Base-by-base conservation (phyloP, 1,284 basidiomycete genomes). In the Inonotus hispidus region DNA sequence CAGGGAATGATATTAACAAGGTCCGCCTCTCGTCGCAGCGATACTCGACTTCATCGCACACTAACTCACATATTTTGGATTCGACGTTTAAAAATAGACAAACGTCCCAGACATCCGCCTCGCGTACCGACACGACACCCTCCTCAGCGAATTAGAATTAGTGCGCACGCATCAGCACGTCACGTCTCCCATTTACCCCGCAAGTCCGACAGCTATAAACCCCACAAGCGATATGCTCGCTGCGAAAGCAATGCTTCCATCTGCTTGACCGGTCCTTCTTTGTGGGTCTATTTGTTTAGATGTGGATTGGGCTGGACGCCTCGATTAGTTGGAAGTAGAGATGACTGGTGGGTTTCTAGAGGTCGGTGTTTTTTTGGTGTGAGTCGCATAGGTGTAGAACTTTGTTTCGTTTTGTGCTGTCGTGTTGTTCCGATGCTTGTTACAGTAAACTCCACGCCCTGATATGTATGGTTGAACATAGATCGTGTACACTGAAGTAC, bases 61-160 rank as follows among this genome's bases (percentile, higher is more conserved):
- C 41, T 6, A 49, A 63, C 64, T 53, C 63, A n/a, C 13, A 53
- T 32, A 19, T 19, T 58, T 21, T 19, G 37, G 3, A 32, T 32
- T 32, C 53, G n/a, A n/a, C n/a, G n/a, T n/a, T n/a, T n/a, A n/a
- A n/a, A 35, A 38, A n/a, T 59, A 93, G 92, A 98, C 96, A 37
- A 99, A 99, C 67, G 95, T 99, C 3, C 97, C 97, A 2, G 87
- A 97, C 70, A 88, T 89, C 62, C 84, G 96, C 19, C 78, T 98
- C 41, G 83, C 86, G 19, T 98, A 92, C 74, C 82, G 96, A n/a
- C 88, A 95, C 66, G 84, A 90, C 66, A 98, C 95, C 1, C 75
- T 99, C 53, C 70, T 92, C 58, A 93, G 94, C 67, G 96, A 98
- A 71, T 77, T 96, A 27, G 78, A 80, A n/a, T 80, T 90, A 80